phyloP scores from a whole-genome alignment of 805 yeast species.

The Ogataea glucozyma region DNA sequence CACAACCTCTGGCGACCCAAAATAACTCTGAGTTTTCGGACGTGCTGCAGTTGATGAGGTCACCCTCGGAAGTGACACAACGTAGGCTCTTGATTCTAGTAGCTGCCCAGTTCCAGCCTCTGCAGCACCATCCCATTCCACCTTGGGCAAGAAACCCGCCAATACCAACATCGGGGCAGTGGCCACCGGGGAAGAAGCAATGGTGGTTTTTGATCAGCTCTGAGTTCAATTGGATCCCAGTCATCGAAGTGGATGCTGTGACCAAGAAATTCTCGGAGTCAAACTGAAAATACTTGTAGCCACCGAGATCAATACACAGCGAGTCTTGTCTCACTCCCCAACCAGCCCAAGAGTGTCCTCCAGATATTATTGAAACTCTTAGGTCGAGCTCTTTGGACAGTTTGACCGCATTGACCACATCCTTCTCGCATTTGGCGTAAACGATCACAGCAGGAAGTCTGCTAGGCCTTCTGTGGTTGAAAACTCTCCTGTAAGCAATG shows the following conservation, averaged over 20 bases:
- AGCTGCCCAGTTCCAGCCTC: slow-evolving; percentile 16
- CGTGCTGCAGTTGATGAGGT: slow-evolving; percentile 11
- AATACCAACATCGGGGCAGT: slow-evolving; percentile 15
- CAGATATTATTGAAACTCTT: slow-evolving; percentile 12
- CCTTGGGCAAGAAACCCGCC: slow-evolving; percentile 16
- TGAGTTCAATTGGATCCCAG: slow-evolving; percentile 6
- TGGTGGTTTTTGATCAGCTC: slow-evolving; percentile 5
- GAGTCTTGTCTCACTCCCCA: slow-evolving; percentile 16
- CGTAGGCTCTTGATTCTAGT: slow-evolving; percentile 12
- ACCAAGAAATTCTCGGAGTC: slow-evolving; percentile 8
- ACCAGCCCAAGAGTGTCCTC: slow-evolving; percentile 17
- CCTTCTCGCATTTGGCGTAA: slow-evolving; percentile 9
- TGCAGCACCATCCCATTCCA: slow-evolving; percentile 16
- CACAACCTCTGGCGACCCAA: slow-evolving; percentile 16
- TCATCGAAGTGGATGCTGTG: slow-evolving; percentile 10
- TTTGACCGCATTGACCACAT: slow-evolving; percentile 12
- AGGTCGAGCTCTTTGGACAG: slow-evolving; percentile 11
- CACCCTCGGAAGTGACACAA: slow-evolving; percentile 10
- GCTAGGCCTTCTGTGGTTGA: slow-evolving; percentile 11
- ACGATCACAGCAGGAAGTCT: slow-evolving; percentile 10
- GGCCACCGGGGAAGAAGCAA: slow-evolving; percentile 14
- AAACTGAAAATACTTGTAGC: slow-evolving; percentile 6
- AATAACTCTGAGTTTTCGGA: slow-evolving; percentile 13
- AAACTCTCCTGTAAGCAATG: slow-evolving; percentile 11
- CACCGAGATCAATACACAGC: slow-evolving; percentile 10